Evolutionary conservation across 2,329 filamentous ascomycete genomes (phyloP).

Genomic region (Ascochyta fabae): DNA sequence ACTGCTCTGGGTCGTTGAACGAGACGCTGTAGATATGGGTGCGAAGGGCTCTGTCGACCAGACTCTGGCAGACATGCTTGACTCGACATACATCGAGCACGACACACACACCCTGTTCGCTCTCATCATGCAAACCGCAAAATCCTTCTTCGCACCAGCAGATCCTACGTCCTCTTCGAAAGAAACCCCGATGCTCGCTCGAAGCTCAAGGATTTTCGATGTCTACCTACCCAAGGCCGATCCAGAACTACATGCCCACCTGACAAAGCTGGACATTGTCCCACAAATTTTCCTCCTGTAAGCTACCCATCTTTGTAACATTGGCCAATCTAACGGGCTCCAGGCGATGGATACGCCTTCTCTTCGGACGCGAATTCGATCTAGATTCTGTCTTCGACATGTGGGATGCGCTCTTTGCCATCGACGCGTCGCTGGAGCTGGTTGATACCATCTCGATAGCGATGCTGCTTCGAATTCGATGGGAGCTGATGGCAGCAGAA

Average conservation of each 20-base stretch:
- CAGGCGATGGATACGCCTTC: conserved; percentile 88
- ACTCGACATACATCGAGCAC: conserved; percentile 80
- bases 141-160: conserved; percentile 81
- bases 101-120: conserved; percentile 88
- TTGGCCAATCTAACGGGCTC: conserved; percentile 24
- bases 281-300: conserved; percentile 97
- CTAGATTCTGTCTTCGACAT: conserved; percentile 83
- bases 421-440: conserved; percentile 79
- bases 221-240: conserved; percentile 79
- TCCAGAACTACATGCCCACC: conserved; percentile 79
- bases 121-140: conserved; percentile 84
- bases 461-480: conserved; percentile 91
- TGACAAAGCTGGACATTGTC: conserved; percentile 84
- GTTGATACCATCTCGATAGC: conserved; percentile 91
- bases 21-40: conserved; percentile 72
- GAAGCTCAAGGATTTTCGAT: conserved; percentile 87
- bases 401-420: conserved; percentile 91
- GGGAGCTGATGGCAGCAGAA: conserved; percentile 85
- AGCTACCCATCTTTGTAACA: conserved; percentile 33
- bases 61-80: conserved; percentile 61
- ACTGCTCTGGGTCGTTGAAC: conserved; percentile 81
- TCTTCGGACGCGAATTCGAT: conserved; percentile 92
- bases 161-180: conserved; percentile 36
- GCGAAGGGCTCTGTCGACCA: conserved; percentile 30
- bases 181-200: conserved; percentile 77